phyloP scores from a whole-genome alignment of 2,329 filamentous ascomycete genomes.

The Alternaria viburni region DNA sequence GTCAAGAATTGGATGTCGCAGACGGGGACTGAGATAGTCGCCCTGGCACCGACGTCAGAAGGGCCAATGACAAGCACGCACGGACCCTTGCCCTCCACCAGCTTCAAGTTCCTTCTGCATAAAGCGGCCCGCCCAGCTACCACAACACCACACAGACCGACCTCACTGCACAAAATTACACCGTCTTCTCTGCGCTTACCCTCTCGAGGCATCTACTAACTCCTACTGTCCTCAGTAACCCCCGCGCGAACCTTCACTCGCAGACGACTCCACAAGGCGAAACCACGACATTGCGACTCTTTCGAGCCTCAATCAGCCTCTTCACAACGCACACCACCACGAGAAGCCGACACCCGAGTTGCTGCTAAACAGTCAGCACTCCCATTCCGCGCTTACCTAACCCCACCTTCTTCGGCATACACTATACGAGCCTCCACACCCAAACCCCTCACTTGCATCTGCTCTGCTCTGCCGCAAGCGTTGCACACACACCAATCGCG shows the following conservation, averaged over 20 bases:
- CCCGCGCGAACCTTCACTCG: slow-evolving; percentile 15
- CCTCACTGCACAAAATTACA: slow-evolving; percentile 31
- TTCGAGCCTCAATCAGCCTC: slow-evolving; percentile 9
- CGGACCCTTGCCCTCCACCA: slow-evolving; percentile 28
- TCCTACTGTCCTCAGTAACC: slow-evolving; percentile 8
- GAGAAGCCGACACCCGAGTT: slow-evolving; percentile 5
- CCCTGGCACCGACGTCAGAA: slow-evolving; percentile 19
- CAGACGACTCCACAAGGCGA: slow-evolving; percentile 23
- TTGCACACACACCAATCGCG: slow-evolving; percentile 22
- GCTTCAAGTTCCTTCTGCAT: slow-evolving; percentile 35
- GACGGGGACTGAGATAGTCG: neutral
- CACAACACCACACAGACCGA: slow-evolving; percentile 32
- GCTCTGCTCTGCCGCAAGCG: slow-evolving; percentile 24
- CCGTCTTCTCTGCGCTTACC: slow-evolving; percentile 16
- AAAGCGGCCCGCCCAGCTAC: slow-evolving; percentile 37
- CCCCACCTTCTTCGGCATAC: slow-evolving; percentile 17
- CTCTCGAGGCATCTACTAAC: slow-evolving; percentile 15
- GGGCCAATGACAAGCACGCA: slow-evolving; percentile 29
- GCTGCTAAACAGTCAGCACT: slow-evolving; percentile 23
- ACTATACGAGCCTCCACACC: slow-evolving; percentile 19
- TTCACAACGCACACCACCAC: slow-evolving; percentile 15
- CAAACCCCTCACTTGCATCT: slow-evolving; percentile 25
- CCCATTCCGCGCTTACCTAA: slow-evolving; percentile 8
- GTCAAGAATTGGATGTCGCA: neutral
- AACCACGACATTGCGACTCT: slow-evolving; percentile 14